Percentiles rank a stretch among this genome's conserved stretches.
Conservation (phyloP, 306 rosid genomes). For the Rosa chinensis region DNA sequence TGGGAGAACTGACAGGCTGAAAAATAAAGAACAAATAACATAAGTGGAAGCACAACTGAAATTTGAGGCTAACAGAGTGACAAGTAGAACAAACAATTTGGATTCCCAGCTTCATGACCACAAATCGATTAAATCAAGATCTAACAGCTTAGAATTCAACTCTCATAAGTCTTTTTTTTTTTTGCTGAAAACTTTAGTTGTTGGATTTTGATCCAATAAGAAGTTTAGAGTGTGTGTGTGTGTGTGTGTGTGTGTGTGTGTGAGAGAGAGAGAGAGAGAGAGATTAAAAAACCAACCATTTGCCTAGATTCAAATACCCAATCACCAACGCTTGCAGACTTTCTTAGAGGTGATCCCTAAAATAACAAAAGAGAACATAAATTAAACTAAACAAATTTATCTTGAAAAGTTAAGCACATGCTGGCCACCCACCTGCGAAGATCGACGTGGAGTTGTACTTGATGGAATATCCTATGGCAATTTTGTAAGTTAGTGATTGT, state of each 20-base stretch:
- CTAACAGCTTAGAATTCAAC: not conserved
- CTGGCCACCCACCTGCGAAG: conserved; percentile 78
- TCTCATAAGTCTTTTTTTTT: not conserved
- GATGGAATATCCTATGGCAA: conserved; percentile 84
- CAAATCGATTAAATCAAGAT: not conserved
- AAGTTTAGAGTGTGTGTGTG: too few relatives aligned
- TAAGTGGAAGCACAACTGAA: not conserved
- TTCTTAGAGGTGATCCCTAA: conserved; percentile 80
- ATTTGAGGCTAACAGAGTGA: not conserved
- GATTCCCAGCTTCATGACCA: not conserved
- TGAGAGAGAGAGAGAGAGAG: not conserved
- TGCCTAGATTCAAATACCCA: conserved; percentile 84
- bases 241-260: not conserved
- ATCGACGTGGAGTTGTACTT: conserved; percentile 77
- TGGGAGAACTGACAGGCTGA: conserved; percentile 62
- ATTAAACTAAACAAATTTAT: conserved; percentile 16
- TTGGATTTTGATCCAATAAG: not conserved
- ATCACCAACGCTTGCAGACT: conserved; percentile 97
- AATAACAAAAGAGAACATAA: conserved; percentile 36
- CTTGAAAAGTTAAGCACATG: conserved; percentile 15
- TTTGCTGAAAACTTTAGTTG: not conserved
- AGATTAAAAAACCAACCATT: conserved; percentile 51
- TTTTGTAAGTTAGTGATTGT: conserved; percentile 46
- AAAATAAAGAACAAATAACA: conserved; percentile 23
- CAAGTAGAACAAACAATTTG: not conserved